Percentiles rank a stretch among this genome's conserved stretches.
These are phyloP conservation scores for Syncephalastrum contaminatum DNA, from an alignment of 371 early-diverging fungal species.

Conservation along the genomic window DNA sequence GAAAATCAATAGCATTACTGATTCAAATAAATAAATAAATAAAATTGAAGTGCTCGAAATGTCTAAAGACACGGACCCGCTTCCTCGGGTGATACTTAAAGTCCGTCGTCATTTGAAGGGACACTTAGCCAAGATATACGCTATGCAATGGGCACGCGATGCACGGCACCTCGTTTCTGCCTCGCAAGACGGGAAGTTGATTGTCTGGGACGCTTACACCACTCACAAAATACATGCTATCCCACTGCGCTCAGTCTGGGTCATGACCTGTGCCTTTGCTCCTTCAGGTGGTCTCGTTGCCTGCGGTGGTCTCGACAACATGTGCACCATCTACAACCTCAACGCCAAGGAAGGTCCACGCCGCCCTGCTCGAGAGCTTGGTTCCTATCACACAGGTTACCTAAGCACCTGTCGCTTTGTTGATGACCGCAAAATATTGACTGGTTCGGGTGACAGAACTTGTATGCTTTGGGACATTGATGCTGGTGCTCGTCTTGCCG, in stretches of 20 bases:
- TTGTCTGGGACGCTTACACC: conserved; percentile 97
- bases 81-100: conserved; percentile 92
- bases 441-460: conserved; percentile 94
- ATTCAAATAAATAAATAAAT: background rate
- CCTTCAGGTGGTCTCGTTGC: conserved; percentile 96
- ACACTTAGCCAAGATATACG: conserved; percentile 97
- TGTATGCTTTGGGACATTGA: conserved; percentile 99
- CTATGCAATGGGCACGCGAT: conserved; percentile 98
- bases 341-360: conserved; percentile 89
- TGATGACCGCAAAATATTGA: conserved; percentile 91
- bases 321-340: conserved; percentile 95
- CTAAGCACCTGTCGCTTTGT: conserved; percentile 96
- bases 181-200: conserved; percentile 97
- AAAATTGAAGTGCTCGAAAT: conserved; percentile 28
- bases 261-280: conserved; percentile 98
- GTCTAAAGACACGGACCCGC: conserved; percentile 70
- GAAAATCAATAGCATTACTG: background rate
- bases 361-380: conserved; percentile 90
- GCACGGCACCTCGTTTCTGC: conserved; percentile 93
- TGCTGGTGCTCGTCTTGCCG: conserved; percentile 89
- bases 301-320: conserved; percentile 97
- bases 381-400: conserved; percentile 92
- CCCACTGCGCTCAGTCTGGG: conserved; percentile 98
- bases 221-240: conserved; percentile 98
- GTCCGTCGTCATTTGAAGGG: conserved; percentile 94